Percentiles rank a stretch among this genome's conserved stretches.
These are phyloP conservation scores for Aphanomyces astaci DNA, from an alignment of 352 stramenopile genomes.

Conservation along the genomic window DNA sequence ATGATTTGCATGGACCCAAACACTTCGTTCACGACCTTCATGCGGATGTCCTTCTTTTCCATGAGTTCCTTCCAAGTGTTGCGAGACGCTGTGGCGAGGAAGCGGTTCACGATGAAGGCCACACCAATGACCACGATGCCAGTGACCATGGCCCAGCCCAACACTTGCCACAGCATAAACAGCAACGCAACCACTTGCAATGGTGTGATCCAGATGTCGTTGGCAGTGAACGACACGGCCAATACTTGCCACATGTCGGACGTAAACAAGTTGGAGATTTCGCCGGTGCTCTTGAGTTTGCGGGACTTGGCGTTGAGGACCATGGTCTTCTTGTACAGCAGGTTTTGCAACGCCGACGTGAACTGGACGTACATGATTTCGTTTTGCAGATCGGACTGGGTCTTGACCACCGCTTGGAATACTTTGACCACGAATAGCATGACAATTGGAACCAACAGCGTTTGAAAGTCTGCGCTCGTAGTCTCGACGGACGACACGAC, in stretches of 20 bases:
- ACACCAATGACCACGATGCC: constrained; percentile 31
- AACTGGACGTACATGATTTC: constrained; percentile 11
- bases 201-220: constrained; percentile 15
- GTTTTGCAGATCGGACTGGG: constrained; percentile 7
- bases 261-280: constrained; percentile 17
- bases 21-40: constrained; percentile 36
- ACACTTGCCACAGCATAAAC: constrained; percentile 11
- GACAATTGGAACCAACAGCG: not conserved
- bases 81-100: constrained; percentile 19
- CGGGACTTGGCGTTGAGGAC: constrained; percentile 10
- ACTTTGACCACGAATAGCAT: constrained; percentile 17
- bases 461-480: not conserved
- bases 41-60: constrained; percentile 32
- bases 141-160: constrained; percentile 28
- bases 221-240: constrained; percentile 13
- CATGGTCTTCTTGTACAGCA: constrained; percentile 11
- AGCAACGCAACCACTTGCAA: constrained; percentile 1
- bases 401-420: not conserved
- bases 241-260: constrained; percentile 8
- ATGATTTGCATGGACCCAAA: constrained; percentile 86
- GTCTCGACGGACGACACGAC: constrained; percentile 3
- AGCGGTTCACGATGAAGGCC: constrained; percentile 38
- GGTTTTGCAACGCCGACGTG: constrained; percentile 12
- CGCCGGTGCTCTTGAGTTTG: constrained; percentile 3
- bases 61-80: constrained; percentile 26